Evolutionary conservation across 1,284 basidiomycete genomes (phyloP), one percentile per base, ranked within the genome.

Genomic region (Ceratobasidium sp.): DNA sequence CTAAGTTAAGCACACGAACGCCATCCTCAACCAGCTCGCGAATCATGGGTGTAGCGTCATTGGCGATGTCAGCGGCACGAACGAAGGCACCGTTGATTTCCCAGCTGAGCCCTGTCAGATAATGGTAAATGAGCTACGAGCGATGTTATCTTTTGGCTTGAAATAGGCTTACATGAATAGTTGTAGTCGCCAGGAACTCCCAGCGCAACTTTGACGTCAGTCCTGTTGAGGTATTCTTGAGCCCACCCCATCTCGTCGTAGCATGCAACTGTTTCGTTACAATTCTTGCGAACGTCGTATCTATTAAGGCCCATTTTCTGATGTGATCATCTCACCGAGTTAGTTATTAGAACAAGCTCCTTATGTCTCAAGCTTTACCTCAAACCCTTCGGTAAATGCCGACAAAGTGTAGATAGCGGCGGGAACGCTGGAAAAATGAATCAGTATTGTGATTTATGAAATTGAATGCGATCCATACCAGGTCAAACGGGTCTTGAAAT

Each of bases 201-300:
- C n/a, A 75, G 48, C 4, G 73, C 73, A 5, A 33, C 28, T 28
- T 75, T 75, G 15, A 75, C 42, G 17, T 44, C 23, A n/a, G 73
- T 54, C 9, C 50, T 46, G 38, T 75, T 75, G 5, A 75, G 38
- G 28, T 75, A 75, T 12, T 52, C 20, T 42, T 75, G 61, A 2
- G 62, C 62, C 73, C 73, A 75, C 15, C 33, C n/a, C 50, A 75
- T 61, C 17, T 75, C 73, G 7, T 52, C 62, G 17, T 75, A 57
- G 48, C 73, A 75, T 26, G 5, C 40, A 1, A 57, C 20, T 17
- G 26, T 15, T 10, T 57, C 62, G n/a, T 17, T 54, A 40, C 73
- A 75, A 2, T 33, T 38, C 15, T 62, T 75, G 48, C 62, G 73
- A n/a, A 75, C 62, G 28, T 75, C 73, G 40, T 56, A 75, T 6